These are phyloP conservation scores for Lasiosphaeriaceae sp. DNA, from an alignment of 495 filamentous ascomycete species.

Conservation along the genomic window DNA sequence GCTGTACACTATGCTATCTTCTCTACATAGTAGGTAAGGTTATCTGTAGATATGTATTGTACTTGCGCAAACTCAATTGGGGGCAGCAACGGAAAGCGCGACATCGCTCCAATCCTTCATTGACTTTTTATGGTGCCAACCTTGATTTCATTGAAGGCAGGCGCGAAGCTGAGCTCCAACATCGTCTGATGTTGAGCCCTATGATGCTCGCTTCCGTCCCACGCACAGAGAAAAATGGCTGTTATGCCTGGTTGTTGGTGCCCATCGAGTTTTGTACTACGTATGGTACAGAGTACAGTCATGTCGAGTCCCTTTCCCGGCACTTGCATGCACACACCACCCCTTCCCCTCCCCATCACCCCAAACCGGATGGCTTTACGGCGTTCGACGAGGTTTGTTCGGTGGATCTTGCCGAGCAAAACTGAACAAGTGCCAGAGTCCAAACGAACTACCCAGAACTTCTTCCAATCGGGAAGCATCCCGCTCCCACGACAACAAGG, in stretches of 20 bases:
- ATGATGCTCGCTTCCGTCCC: neutral
- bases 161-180: neutral
- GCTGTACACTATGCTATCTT: no score
- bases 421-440: neutral
- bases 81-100: neutral
- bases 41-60: no score
- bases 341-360: neutral
- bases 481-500: slow-evolving; percentile 4
- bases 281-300: neutral
- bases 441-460: no score
- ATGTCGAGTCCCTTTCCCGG: no score
- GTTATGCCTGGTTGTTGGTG: neutral
- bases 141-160: neutral
- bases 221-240: neutral
- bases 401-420: neutral
- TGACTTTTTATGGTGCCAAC: neutral
- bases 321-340: neutral
- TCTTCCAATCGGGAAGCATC: slow-evolving; percentile 26
- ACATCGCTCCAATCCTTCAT: neutral
- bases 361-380: neutral
- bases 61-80: no score
- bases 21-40: no score
- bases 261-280: no score
- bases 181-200: neutral
- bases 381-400: neutral